Evolutionary conservation across 805 yeast species (phyloP).

Genomic region (Candida suzukii): DNA sequence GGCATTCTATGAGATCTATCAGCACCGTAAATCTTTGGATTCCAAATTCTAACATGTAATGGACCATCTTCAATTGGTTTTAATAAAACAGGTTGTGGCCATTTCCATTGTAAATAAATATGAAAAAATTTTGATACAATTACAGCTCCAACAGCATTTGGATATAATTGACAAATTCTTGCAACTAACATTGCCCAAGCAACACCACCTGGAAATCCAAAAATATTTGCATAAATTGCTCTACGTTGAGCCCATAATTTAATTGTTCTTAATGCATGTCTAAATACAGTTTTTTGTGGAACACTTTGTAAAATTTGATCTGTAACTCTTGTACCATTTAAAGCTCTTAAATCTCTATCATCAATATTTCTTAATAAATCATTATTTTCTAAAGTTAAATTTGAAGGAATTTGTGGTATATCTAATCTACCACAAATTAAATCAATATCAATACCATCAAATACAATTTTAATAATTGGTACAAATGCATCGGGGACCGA

Average conservation of each 20-base stretch:
- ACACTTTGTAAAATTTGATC: conserved; percentile 87
- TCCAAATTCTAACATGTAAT: conserved; percentile 93
- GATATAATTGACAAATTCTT: conserved; percentile 91
- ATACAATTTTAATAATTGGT: conserved; percentile 89
- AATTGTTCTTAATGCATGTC: conserved; percentile 85
- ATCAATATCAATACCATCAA: conserved; percentile 90
- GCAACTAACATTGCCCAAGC: conserved; percentile 99
- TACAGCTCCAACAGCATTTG: conserved; percentile 90
- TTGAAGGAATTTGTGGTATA: conserved; percentile 73
- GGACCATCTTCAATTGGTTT: conserved; percentile 97
- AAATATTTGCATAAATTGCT: conserved; percentile 89
- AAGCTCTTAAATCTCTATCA: conserved; percentile 81
- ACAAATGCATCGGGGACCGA: conserved; percentile 96
- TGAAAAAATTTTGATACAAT: conserved; percentile 85
- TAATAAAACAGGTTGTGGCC: conserved; percentile 97
- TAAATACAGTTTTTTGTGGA: conserved; percentile 89
- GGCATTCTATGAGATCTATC: conserved; percentile 95
- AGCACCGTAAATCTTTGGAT: conserved; percentile 82
- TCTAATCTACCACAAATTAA: conserved; percentile 79
- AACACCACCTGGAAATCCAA: conserved; percentile 99
- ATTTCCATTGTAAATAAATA: conserved; percentile 83
- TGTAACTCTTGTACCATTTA: conserved; percentile 96
- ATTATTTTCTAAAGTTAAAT: conserved; percentile 74
- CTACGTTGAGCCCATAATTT: conserved; percentile 96
- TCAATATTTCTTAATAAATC: conserved; percentile 81